A percentile compares a stretch with the other conserved stretches of the same genome.
Evolutionary conservation across 441 rosid species (phyloP).

Genomic region (Isatis lusitanica): DNA sequence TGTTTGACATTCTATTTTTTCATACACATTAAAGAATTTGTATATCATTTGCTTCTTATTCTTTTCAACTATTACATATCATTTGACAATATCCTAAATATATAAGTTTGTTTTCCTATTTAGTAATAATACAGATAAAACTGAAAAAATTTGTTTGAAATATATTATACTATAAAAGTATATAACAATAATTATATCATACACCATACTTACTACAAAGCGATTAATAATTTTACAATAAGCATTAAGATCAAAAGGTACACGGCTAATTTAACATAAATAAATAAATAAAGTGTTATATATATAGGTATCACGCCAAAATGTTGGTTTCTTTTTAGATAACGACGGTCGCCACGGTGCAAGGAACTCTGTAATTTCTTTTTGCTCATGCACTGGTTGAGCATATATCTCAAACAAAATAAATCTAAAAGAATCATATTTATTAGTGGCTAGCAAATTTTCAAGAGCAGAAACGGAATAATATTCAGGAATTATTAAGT

Average conservation of each 20-base stretch:
- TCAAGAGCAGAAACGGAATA: not conserved
- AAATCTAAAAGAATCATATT: not conserved
- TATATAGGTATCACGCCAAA: not conserved
- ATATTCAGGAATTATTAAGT: not conserved
- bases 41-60: not conserved
- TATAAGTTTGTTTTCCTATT: not conserved
- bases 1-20: not conserved
- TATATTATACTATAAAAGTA: not conserved
- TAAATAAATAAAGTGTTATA: too few relatives aligned
- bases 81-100: not conserved
- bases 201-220: not conserved
- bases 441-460: not conserved
- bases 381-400: not conserved
- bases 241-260: not conserved
- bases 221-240: not conserved
- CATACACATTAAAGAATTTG: not conserved
- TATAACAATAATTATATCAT: not conserved
- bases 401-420: not conserved
- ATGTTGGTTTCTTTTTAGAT: slow-evolving; percentile 26
- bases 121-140: not conserved
- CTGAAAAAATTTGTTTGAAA: not conserved
- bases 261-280: not conserved
- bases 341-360: slow-evolving; percentile 9
- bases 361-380: not conserved
- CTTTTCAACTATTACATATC: too few relatives aligned